phyloP scores from a whole-genome alignment of 2,329 filamentous ascomycete species.

The Ophiosphaerella korrae region DNA sequence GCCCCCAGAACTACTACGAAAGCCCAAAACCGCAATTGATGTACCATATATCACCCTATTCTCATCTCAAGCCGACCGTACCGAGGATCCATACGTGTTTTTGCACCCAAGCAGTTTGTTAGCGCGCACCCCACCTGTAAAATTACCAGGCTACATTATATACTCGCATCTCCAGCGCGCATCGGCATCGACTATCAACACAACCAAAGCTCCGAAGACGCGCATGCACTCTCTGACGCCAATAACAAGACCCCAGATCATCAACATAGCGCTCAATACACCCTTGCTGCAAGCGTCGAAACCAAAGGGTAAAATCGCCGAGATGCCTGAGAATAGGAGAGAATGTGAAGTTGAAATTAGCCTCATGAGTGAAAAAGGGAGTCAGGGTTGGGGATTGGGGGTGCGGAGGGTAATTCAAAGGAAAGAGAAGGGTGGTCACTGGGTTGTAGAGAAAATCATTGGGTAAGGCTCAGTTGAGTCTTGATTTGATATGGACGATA shows the following conservation, averaged over 20 bases:
- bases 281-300: slow-evolving; percentile 85
- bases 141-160: slow-evolving; percentile 81
- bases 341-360: slow-evolving; percentile 86
- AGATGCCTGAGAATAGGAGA: slow-evolving; percentile 59
- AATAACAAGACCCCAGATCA: slow-evolving; percentile 74
- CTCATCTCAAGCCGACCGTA: slow-evolving; percentile 60
- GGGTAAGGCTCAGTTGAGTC: slow-evolving; percentile 13
- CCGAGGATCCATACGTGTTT: slow-evolving; percentile 68
- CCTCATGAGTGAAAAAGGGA: slow-evolving; percentile 69
- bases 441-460: slow-evolving; percentile 69
- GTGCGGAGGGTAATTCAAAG: slow-evolving; percentile 83
- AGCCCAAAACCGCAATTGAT: slow-evolving; percentile 84
- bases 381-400: slow-evolving; percentile 81
- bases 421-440: slow-evolving; percentile 70
- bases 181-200: slow-evolving; percentile 52
- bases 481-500: background rate
- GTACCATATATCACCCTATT: slow-evolving; percentile 89
- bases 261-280: slow-evolving; percentile 80
- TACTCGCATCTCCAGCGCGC: slow-evolving; percentile 83
- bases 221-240: slow-evolving; percentile 88
- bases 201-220: slow-evolving; percentile 61
- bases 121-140: slow-evolving; percentile 57
- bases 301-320: slow-evolving; percentile 79
- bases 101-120: slow-evolving; percentile 86
- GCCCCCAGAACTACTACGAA: slow-evolving; percentile 60